A percentile compares a stretch with the other conserved stretches of the same genome.
Conservation (phyloP, 2,329 filamentous ascomycete genomes). For the Colletotrichum musae region DNA sequence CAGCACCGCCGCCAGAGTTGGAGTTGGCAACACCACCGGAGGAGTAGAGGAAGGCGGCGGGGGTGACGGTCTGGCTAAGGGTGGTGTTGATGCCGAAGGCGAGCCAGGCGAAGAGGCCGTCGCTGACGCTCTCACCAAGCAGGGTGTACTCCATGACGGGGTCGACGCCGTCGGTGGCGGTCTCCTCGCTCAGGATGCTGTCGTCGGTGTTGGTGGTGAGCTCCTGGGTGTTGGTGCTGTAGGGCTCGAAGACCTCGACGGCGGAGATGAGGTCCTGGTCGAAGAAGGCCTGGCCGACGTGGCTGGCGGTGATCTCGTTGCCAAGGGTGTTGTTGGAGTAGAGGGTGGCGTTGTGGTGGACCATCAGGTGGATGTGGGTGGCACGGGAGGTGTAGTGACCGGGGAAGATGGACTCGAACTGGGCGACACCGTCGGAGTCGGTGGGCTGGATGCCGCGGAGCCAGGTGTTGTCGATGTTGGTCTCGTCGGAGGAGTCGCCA, state of each 20-base stretch:
- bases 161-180: constrained; percentile 64
- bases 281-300: constrained; percentile 76
- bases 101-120: constrained; percentile 70
- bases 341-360: constrained; percentile 49
- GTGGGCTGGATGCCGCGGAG: constrained; percentile 58
- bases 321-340: constrained; percentile 52
- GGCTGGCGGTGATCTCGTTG: constrained; percentile 62
- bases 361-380: constrained; percentile 58
- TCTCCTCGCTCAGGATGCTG: constrained; percentile 61
- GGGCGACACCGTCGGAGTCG: constrained; percentile 55
- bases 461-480: constrained; percentile 53
- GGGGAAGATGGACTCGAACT: constrained; percentile 60
- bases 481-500: constrained; percentile 47
- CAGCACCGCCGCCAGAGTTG: constrained; percentile 42
- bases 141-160: constrained; percentile 71
- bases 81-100: constrained; percentile 63
- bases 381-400: constrained; percentile 59
- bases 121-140: constrained; percentile 65
- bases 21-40: constrained; percentile 51
- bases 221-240: constrained; percentile 58
- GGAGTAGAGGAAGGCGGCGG: constrained; percentile 51
- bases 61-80: constrained; percentile 43
- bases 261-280: constrained; percentile 67
- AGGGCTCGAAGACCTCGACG: constrained; percentile 64
- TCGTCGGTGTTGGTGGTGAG: constrained; percentile 67